Conservation (phyloP, 2,329 filamentous ascomycete species). For the Pseudogymnoascus pannorum region DNA sequence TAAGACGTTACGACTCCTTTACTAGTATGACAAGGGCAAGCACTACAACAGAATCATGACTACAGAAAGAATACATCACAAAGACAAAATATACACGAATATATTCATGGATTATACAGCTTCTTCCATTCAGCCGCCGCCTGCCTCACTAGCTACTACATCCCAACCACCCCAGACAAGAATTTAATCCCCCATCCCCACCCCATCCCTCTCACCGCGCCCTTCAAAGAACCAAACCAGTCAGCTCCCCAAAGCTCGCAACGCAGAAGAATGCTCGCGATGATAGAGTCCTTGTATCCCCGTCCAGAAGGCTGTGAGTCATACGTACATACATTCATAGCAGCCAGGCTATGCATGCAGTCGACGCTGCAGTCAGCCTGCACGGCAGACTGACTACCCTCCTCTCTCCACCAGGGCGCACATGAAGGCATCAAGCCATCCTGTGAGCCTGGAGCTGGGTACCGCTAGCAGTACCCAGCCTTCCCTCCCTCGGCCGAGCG, state of each 20-base stretch:
- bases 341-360: constrained; percentile 4
- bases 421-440: constrained; percentile 1
- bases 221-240: constrained; percentile 3
- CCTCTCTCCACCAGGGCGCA: background rate
- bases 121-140: background rate
- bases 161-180: background rate
- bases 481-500: background rate
- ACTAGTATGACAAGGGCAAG: background rate
- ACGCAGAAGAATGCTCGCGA: background rate
- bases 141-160: background rate
- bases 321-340: background rate
- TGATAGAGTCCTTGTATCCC: background rate
- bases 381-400: background rate
- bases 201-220: background rate
- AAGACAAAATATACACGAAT: background rate
- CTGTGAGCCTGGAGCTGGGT: background rate
- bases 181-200: background rate
- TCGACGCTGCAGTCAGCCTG: background rate
- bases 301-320: background rate
- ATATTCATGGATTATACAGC: background rate
- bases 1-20: background rate
- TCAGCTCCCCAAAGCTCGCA: background rate
- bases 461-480: background rate
- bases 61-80: background rate
- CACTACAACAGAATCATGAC: background rate